Base-by-base conservation (phyloP, 1,284 basidiomycete genomes). In the Afroboletus lepidellus region DNA sequence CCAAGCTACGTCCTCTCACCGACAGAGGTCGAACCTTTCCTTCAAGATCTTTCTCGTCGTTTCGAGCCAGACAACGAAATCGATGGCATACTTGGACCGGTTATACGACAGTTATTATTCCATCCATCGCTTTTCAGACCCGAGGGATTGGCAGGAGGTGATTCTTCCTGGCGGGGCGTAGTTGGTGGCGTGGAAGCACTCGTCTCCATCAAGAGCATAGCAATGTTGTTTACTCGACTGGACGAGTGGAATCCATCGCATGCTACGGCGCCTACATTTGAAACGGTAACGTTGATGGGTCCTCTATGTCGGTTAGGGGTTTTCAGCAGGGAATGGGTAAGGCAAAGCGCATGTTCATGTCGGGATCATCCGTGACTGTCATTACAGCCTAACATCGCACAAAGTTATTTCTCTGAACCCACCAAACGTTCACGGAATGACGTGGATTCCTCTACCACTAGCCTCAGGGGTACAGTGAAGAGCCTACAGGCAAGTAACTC, bases 261-360 rank as follows among this genome's bases (percentile, higher is more conserved):
- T 58, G 81, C 80, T 20, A 81, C 77, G 4, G 81, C 86, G 3
- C 67, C 78, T 2, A 78, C 72, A 1, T 83, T 90, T 65, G 87
- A 94, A 69, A 78, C 70, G 1, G 58, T 69, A 20, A 83, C 85
- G 13, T 68, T 97, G 47, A 72, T 97, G 56, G 94, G 94, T 0
- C 92, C 92, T 0, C 70, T 97, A 21, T 81, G 90, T 54, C 75
- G 92, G 30, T 72, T 97, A 38, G 87, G 88, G 39, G 85, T 94
- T 6, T 96, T 95, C 67, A 81, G 85, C 7, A 77, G 85, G 51
- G 92, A 95, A 75, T 96, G 92, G 83, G 93, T 93, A 61, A 69
- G 85, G 77, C 41, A 36, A 44, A 76, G 30, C 20, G 16, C 5
- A 37, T 1, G 3, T 18, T 47, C 38, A 32, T 51, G 29, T 44